phyloP scores from a whole-genome alignment of 495 filamentous ascomycete genomes.

The Penicillium dipodomyicola region DNA sequence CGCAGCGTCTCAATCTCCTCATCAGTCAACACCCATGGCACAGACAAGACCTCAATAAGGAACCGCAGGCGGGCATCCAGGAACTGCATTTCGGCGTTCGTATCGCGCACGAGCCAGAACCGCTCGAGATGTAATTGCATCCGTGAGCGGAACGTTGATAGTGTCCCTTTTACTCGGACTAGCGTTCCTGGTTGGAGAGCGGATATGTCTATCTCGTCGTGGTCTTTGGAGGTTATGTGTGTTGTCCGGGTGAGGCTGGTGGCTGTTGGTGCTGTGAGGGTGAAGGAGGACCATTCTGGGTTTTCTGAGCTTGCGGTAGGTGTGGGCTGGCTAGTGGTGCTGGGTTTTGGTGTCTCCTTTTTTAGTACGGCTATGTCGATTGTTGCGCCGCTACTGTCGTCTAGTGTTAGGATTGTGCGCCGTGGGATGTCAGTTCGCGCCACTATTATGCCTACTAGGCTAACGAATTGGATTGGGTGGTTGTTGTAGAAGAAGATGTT shows the following conservation, averaged over 20 bases:
- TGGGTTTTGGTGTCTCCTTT: slow-evolving; percentile 10
- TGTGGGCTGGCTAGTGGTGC: slow-evolving; percentile 13
- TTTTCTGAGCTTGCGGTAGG: neutral
- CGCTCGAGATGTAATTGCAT: slow-evolving; percentile 71
- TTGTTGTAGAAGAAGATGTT: slow-evolving; percentile 77
- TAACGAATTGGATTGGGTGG: slow-evolving; percentile 86
- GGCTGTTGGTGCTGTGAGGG: neutral
- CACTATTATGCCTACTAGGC: slow-evolving; percentile 71
- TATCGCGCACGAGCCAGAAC: slow-evolving; percentile 55
- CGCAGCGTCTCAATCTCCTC: slow-evolving; percentile 55
- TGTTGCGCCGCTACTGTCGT: slow-evolving; percentile 80
- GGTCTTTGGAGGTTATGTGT: slow-evolving; percentile 10
- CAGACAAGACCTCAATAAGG: slow-evolving; percentile 58
- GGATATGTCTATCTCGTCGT: slow-evolving; percentile 36
- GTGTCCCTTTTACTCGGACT: slow-evolving; percentile 74
- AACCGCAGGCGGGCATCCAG: slow-evolving; percentile 67
- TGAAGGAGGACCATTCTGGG: slow-evolving; percentile 6
- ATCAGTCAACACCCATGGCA: slow-evolving; percentile 63
- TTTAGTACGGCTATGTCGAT: slow-evolving; percentile 57
- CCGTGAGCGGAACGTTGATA: slow-evolving; percentile 58
- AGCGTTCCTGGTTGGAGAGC: slow-evolving; percentile 63
- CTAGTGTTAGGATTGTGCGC: slow-evolving; percentile 65
- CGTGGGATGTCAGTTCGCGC: slow-evolving; percentile 64
- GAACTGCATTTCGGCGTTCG: slow-evolving; percentile 75
- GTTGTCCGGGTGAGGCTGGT: neutral